A percentile compares a stretch with the other conserved stretches of the same genome.
Evolutionary conservation across 768 basidiomycete genomes (phyloP).

Genomic region (Terana coerulea): DNA sequence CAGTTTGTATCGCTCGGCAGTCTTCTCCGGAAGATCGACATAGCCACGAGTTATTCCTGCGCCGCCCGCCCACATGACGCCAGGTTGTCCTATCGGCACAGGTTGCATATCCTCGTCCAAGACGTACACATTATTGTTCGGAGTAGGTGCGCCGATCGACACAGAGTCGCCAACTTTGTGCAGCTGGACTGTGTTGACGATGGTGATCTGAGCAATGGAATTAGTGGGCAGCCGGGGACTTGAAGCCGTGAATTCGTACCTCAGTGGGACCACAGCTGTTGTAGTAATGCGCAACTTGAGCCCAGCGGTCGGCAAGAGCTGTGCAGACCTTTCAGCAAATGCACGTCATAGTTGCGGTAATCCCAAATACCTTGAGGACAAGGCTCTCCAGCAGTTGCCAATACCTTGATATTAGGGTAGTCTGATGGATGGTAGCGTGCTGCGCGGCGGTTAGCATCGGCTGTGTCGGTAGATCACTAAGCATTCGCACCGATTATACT

Average conservation of each 20-base stretch:
- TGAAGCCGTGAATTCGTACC: slow-evolving; percentile 25
- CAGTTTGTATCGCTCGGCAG: slow-evolving; percentile 42
- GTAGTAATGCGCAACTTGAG: slow-evolving; percentile 39
- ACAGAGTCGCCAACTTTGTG: slow-evolving; percentile 38
- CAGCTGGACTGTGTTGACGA: slow-evolving; percentile 53
- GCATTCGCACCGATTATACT: slow-evolving; percentile 38
- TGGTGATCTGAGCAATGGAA: slow-evolving; percentile 39
- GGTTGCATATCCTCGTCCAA: slow-evolving; percentile 31
- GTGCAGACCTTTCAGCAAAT: background rate
- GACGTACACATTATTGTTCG: slow-evolving; percentile 47
- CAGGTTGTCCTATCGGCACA: slow-evolving; percentile 32
- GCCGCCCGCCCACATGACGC: slow-evolving; percentile 62
- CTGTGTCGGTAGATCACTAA: background rate
- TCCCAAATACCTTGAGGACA: slow-evolving; percentile 43
- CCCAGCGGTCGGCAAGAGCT: slow-evolving; percentile 45
- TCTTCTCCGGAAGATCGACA: slow-evolving; percentile 51
- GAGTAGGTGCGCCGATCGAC: slow-evolving; percentile 50
- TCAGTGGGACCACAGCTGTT: slow-evolving; percentile 59
- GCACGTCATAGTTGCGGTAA: background rate
- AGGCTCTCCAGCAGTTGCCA: slow-evolving; percentile 56
- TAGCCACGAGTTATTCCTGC: slow-evolving; percentile 55
- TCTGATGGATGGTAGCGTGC: slow-evolving; percentile 44
- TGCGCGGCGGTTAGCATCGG: slow-evolving; percentile 9
- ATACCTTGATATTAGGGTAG: slow-evolving; percentile 51
- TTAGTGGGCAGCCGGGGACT: too few relatives aligned